Conservation (phyloP, 768 basidiomycete species). For the Collybiopsis confluens region DNA sequence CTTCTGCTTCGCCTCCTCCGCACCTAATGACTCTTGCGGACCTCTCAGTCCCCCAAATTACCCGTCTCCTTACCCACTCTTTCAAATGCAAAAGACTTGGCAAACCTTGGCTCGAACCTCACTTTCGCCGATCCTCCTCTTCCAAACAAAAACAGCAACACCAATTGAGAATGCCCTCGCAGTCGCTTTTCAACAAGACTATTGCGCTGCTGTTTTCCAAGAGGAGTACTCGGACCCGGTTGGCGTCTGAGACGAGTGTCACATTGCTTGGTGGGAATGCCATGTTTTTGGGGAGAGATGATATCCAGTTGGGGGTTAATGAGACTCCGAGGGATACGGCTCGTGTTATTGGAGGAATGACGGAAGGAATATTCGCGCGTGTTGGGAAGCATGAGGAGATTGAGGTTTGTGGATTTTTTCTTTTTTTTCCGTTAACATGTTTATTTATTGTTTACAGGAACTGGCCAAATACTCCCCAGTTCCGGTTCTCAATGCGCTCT, state of each 20-base stretch:
- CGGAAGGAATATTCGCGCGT: constrained; percentile 94
- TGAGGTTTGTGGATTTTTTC: constrained; percentile 53
- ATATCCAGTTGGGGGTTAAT: constrained; percentile 96
- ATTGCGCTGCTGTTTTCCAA: constrained; percentile 92
- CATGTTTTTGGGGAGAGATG: constrained; percentile 83
- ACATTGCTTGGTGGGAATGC: constrained; percentile 81
- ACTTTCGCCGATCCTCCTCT: constrained; percentile 24
- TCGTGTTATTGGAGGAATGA: constrained; percentile 90
- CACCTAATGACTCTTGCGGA: constrained; percentile 90
- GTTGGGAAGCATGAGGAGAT: constrained; percentile 92
- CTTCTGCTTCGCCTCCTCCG: constrained; percentile 49
- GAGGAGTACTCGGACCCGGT: constrained; percentile 86
- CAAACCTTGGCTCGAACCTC: constrained; percentile 64
- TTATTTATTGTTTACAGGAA: constrained; percentile 50
- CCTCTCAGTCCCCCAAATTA: constrained; percentile 71
- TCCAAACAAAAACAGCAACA: constrained; percentile 16
- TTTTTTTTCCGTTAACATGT: not conserved
- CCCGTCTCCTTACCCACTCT: constrained; percentile 60
- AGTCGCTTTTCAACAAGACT: constrained; percentile 76
- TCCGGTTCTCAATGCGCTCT: constrained; percentile 94
- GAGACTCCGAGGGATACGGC: constrained; percentile 83
- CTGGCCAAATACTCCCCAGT: constrained; percentile 87
- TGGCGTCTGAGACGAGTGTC: constrained; percentile 82
- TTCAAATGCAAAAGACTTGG: constrained; percentile 58
- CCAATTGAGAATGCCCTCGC: constrained; percentile 57